Base-by-base conservation (phyloP, 2,329 filamentous ascomycete species). In the Colletotrichum zoysiae region DNA sequence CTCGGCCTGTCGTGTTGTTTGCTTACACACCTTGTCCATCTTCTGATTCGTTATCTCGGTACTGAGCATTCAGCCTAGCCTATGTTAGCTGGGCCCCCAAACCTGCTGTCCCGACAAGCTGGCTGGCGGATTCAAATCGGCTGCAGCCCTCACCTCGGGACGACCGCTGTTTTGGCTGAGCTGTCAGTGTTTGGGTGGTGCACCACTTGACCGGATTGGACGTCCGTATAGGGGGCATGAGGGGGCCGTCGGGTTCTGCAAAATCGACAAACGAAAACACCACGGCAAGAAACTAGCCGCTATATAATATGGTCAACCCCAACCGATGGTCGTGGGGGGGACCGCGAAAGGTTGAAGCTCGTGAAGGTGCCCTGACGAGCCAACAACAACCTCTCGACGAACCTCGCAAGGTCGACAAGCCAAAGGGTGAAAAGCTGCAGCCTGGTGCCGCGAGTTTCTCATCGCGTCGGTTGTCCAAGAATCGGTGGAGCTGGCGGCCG, bases 291-390 rank as follows among this genome's bases (percentile, higher is more conserved):
- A 56, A 40, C 33, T 42, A 23, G 46, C 23, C 42, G 33, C 56
- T 61, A 65, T 55, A 60, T 65, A 70, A 59, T 6, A 72, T 72
- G 70, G 55, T 57, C 40, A 72, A 70, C 7, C 42, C 55, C 57
- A 65, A 70, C 44, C 65, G 70, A 20, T 72, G 70, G 70, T 72
- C 70, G 50, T 72, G 70, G 70, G 69, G 65, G 42, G 69, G 44
- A 50, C 65, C 65, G 7, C 55, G 59, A 46, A 64, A 55, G 62
- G 12, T 16, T 35, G 55, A 58, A 40, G 26, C 12, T 33, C 58
- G 16, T 56, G 59, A 63, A n/a, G 46, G 48, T 56, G 59, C 46
- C 12, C 59, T 60, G 59, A 40, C 23, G 40, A 58, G 65, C 69
- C 53, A 35, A n/a, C 53, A 35, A n/a, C 53, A 48, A 30, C 59